Percentiles rank a stretch among this genome's conserved stretches.
phyloP scores from a whole-genome alignment of 192 early-diverging fungal genomes.

The Coemansia sp. region DNA sequence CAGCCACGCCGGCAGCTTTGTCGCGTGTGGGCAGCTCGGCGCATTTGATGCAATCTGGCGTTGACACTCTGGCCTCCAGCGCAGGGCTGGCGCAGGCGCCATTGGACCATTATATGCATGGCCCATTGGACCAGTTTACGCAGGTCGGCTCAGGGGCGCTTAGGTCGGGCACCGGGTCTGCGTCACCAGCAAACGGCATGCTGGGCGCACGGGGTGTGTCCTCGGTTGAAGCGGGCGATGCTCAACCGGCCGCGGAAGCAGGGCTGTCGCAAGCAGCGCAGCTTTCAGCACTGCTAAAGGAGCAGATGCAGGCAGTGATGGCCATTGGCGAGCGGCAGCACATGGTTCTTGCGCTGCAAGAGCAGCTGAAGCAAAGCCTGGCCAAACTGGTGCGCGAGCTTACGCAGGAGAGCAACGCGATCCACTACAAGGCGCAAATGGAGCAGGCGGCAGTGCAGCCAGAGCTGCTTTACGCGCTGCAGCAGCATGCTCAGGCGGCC shows the following conservation, averaged over 20 bases:
- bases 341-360: slow-evolving; percentile 22
- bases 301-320: slow-evolving; percentile 32
- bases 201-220: background rate
- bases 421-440: slow-evolving; percentile 40
- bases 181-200: background rate
- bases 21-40: slow-evolving; percentile 30
- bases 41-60: slow-evolving; percentile 2
- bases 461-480: slow-evolving; percentile 35
- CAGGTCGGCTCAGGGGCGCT: background rate
- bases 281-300: slow-evolving; percentile 38
- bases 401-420: slow-evolving; percentile 37
- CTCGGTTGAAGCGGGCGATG: background rate
- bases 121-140: background rate
- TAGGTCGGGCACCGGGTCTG: background rate
- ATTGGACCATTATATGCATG: background rate
- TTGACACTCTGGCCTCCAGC: background rate
- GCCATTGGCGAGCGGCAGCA: slow-evolving; percentile 40
- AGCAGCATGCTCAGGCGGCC: slow-evolving; percentile 32
- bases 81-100: background rate
- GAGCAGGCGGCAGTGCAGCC: slow-evolving; percentile 23
- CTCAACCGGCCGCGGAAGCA: background rate
- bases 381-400: slow-evolving; percentile 48
- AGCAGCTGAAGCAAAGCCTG: slow-evolving; percentile 39
- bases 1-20: slow-evolving; percentile 26
- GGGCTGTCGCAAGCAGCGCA: slow-evolving; percentile 37